Percentiles rank a stretch among this genome's conserved stretches.
These are phyloP conservation scores for Acacia crassicarpa DNA, from an alignment of 306 rosid genomes.

Conservation along the genomic window DNA sequence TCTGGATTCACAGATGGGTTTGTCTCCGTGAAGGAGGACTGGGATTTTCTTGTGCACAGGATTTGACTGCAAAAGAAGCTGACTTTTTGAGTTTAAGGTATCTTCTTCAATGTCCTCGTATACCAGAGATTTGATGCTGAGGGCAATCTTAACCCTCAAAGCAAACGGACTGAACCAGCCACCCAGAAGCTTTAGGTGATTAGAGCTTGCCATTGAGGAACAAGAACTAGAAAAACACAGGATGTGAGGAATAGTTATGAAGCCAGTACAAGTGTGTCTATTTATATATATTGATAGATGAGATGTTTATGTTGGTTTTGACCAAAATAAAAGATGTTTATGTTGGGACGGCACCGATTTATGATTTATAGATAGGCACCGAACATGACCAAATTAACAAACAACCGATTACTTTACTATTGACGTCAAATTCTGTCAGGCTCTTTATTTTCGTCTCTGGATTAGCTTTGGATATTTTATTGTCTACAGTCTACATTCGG, in stretches of 20 bases:
- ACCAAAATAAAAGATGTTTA: no score
- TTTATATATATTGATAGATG: no score
- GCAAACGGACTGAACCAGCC: conserved; percentile 28
- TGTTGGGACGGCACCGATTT: no score
- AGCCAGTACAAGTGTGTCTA: neutral
- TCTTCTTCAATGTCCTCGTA: conserved; percentile 36
- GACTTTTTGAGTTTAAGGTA: conserved; percentile 30
- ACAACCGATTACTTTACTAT: no score
- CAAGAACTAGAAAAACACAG: no score
- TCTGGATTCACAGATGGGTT: conserved; percentile 42
- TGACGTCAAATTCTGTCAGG: no score
- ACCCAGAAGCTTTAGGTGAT: conserved; percentile 38
- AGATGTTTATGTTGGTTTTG: no score
- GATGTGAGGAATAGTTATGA: neutral
- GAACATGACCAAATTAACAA: no score
- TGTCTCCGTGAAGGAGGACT: conserved; percentile 38
- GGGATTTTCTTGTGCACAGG: conserved; percentile 47
- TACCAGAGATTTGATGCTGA: conserved; percentile 34
- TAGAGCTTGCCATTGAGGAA: conserved; percentile 28
- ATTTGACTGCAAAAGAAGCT: conserved; percentile 45
- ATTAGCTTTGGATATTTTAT: no score
- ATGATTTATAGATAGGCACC: no score
- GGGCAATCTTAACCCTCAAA: conserved; percentile 30
- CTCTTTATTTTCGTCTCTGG: neutral
- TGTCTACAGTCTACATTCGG: no score